A percentile compares a stretch with the other conserved stretches of the same genome.
Evolutionary conservation across 495 filamentous ascomycete genomes (phyloP).

Genomic region (Apiosordaria backusii): DNA sequence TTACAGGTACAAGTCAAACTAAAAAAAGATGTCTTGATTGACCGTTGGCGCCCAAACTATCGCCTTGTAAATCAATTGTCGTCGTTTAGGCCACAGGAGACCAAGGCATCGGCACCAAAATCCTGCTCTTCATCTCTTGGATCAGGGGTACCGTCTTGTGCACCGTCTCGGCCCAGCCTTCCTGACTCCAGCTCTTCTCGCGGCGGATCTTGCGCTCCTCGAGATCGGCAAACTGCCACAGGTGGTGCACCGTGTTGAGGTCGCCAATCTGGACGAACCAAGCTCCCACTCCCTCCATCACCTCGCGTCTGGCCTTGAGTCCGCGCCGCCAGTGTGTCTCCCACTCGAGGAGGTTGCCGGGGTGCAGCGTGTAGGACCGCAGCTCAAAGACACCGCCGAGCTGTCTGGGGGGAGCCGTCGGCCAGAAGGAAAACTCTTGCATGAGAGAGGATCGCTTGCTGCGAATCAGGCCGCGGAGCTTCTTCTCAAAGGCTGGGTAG

Average conservation of each 20-base stretch:
- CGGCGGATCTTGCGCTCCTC: conserved; percentile 88
- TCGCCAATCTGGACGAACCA: conserved; percentile 99
- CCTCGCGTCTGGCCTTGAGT: conserved; percentile 81
- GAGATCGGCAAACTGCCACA: conserved; percentile 97
- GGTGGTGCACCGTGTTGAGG: conserved; percentile 93
- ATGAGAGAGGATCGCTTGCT: conserved; percentile 86
- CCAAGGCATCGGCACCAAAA: conserved; percentile 94
- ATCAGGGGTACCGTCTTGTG: conserved; percentile 98
- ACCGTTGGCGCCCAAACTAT: too few species aligned
- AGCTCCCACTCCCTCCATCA: conserved; percentile 97
- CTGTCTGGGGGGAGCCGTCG: conserved; percentile 82
- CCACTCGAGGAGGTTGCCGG: conserved; percentile 95
- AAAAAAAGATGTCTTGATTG: background rate
- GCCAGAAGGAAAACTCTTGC: conserved; percentile 99
- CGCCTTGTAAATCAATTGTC: too few species aligned
- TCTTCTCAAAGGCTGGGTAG: conserved; percentile 73
- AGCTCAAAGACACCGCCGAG: conserved; percentile 95
- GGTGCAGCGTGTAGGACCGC: conserved; percentile 93
- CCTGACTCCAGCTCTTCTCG: conserved; percentile 92
- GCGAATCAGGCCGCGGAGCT: conserved; percentile 75
- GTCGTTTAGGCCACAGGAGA: conserved; percentile 75
- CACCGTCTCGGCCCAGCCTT: conserved; percentile 96
- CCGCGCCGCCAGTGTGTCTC: conserved; percentile 97
- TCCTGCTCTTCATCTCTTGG: conserved; percentile 89
- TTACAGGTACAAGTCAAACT: background rate